These are phyloP conservation scores for Gaeumannomyces tritici DNA, from an alignment of 2,329 filamentous ascomycete genomes.

Conservation along the genomic window DNA sequence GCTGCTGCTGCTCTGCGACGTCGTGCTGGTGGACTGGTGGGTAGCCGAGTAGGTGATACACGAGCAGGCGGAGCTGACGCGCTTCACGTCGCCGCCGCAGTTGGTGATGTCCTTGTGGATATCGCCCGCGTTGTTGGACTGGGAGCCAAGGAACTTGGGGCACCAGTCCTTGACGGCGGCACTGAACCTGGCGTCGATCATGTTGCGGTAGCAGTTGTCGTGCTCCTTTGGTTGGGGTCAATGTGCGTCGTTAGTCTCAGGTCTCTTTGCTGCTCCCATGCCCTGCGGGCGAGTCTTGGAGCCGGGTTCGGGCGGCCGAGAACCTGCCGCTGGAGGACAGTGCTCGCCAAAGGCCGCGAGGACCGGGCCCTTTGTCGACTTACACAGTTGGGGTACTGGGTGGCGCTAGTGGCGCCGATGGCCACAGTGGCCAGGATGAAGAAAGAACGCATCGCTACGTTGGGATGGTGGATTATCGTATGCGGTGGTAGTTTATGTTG, in stretches of 20 bases:
- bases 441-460: not conserved
- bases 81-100: conserved; percentile 11
- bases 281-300: not conserved
- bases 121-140: not conserved
- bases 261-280: not conserved
- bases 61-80: conserved; percentile 18
- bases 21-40: not conserved
- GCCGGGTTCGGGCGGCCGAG: not conserved
- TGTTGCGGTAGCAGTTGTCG: conserved; percentile 7
- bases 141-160: conserved; percentile 1
- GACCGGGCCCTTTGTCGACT: not conserved
- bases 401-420: not conserved
- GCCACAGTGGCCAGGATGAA: not conserved
- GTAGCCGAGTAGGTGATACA: conserved; percentile 15
- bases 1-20: not conserved
- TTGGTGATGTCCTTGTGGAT: conserved; percentile 6
- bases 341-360: not conserved
- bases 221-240: conserved; percentile 1
- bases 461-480: not conserved
- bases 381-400: not conserved
- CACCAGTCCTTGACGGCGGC: not conserved
- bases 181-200: conserved; percentile 2
- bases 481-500: not conserved
- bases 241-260: not conserved
- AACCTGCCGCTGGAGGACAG: too few species aligned